A percentile compares a stretch with the other conserved stretches of the same genome.
Conservation (phyloP, 2,329 filamentous ascomycete genomes). For the Xylaria sp. region DNA sequence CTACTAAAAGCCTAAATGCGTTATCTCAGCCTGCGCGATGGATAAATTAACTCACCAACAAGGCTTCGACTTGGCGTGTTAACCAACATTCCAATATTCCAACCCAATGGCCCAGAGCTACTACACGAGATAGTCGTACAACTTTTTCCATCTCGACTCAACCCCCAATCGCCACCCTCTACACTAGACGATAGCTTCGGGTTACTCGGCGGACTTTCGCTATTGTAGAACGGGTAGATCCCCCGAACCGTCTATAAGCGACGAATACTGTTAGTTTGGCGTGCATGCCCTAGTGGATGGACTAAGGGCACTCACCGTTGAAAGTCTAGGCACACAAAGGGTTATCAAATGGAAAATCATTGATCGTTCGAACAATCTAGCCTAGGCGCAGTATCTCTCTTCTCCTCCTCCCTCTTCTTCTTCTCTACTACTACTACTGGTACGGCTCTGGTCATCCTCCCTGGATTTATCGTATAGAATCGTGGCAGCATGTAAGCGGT, state of each 20-base stretch:
- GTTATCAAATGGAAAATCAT: constrained; percentile 2
- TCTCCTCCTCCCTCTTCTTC: too few relatives aligned
- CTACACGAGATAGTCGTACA: background rate
- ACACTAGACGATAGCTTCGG: constrained; percentile 6
- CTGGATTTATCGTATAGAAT: background rate
- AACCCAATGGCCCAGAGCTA: background rate
- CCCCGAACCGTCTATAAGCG: background rate
- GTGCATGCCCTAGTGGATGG: background rate
- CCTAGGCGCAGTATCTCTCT: background rate
- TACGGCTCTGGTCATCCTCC: background rate
- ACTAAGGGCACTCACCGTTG: constrained; percentile 1
- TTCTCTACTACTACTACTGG: background rate
- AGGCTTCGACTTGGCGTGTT: background rate
- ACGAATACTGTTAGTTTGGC: constrained; percentile 4
- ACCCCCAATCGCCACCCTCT: background rate
- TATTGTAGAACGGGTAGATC: constrained; percentile 18
- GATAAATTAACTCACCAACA: constrained; percentile 11
- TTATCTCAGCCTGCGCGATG: constrained; percentile 5
- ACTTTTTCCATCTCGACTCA: background rate
- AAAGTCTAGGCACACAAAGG: background rate
- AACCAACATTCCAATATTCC: constrained; percentile 12
- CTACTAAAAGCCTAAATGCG: background rate
- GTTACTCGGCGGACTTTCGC: constrained; percentile 15
- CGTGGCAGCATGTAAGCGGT: background rate
- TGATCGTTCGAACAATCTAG: background rate